Base-by-base conservation (phyloP, 495 filamentous ascomycete species). In the Hyphodiscus hymeniophilus region DNA sequence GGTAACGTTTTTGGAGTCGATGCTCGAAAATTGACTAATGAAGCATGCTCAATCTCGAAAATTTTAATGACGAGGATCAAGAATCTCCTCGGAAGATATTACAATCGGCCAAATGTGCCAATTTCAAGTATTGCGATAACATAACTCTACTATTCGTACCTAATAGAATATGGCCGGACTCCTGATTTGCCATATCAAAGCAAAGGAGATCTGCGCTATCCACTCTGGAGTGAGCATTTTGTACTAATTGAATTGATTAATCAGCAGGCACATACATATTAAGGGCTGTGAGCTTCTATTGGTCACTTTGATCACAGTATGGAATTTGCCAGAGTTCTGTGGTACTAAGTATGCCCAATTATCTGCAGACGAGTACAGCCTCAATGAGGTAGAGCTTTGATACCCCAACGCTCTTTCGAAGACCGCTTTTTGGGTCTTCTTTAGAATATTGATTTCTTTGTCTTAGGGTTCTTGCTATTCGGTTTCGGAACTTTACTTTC, bases 41-140 rank as follows among this genome's bases (percentile, higher is more conserved):
- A 42, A 7, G 18, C 15, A 22, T 42, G 26, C 38, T 42, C 22
- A 6, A 26, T 26, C 18, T 12, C 16, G 17, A 42, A 4, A 18
- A 26, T n/a, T n/a, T 42, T 4, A n/a, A 12, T 17, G 22, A 21
- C 22, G 38, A 42, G 7, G 12, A 17, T 17, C 15, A n/a, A 6
- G 10, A 42, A n/a, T 42, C 38, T 42, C 38, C 38, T 12, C 38
- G 38, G 38, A 42, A n/a, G 20, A 18, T 42, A 42, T 5, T 26
- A 20, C 16, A 20, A 42, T 42, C 20, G 18, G 12, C 17, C 17
- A 15, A n/a, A 17, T 21, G 38, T n/a, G 5, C 38, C 18, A 8
- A 42, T 12, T 18, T 42, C 26, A 5, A 28, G 26, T 28, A 28
- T 5, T 28, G 10, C 10, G 26, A 28, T 4, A 10, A 28, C 10